A percentile compares a stretch with the other conserved stretches of the same genome.
phyloP scores from a whole-genome alignment of 2,329 filamentous ascomycete genomes.

The Fusarium pseudocircinatum region DNA sequence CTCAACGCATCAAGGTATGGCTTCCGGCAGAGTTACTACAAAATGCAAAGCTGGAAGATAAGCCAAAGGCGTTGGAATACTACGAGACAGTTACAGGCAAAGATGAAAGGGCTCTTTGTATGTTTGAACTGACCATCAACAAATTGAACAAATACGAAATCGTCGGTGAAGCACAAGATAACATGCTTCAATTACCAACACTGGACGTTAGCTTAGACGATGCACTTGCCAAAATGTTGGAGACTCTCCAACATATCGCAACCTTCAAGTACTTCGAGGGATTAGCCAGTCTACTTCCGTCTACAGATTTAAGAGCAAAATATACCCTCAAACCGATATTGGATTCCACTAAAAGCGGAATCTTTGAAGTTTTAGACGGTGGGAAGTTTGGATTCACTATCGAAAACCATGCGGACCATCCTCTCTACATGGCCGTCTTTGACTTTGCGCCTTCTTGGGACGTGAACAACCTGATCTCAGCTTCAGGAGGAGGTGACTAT shows the following conservation, averaged over 20 bases:
- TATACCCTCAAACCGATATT: rapidly evolving
- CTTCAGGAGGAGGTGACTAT: background rate
- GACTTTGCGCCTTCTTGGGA: background rate
- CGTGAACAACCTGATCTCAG: background rate
- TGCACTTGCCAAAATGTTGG: rapidly evolving
- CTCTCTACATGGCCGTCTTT: background rate
- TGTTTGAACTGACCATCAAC: rapidly evolving
- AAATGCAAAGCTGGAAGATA: rapidly evolving
- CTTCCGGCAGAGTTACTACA: rapidly evolving
- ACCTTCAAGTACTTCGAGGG: background rate
- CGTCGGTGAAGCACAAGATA: background rate
- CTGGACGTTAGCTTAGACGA: rapidly evolving
- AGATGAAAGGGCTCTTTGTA: background rate
- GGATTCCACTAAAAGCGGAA: rapidly evolving
- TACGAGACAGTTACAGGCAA: rapidly evolving
- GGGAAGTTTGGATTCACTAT: background rate
- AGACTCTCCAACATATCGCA: background rate
- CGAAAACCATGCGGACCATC: background rate
- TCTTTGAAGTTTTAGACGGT: rapidly evolving
- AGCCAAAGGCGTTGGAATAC: rapidly evolving
- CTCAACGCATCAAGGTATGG: background rate
- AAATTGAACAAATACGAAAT: background rate
- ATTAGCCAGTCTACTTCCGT: background rate
- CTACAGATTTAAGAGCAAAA: background rate
- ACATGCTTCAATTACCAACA: background rate